phyloP scores from a whole-genome alignment of 192 early-diverging fungal species.

The Gonapodya prolifera region DNA sequence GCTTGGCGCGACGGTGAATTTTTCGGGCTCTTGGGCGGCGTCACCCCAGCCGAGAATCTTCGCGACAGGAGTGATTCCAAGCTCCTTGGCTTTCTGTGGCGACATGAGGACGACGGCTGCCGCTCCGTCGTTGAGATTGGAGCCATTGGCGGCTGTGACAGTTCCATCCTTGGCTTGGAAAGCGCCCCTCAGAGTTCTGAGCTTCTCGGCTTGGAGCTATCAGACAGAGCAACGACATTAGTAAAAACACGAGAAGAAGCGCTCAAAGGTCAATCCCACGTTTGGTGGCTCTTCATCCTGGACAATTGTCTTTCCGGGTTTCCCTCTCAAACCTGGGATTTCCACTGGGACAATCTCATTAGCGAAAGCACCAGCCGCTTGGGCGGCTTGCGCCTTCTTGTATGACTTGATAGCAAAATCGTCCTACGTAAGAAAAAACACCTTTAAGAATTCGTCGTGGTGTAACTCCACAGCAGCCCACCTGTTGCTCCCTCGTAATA shows the following conservation, averaged over 20 bases:
- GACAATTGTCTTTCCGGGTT: conserved; percentile 40
- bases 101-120: conserved; percentile 61
- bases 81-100: conserved; percentile 32
- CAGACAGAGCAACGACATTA: background rate
- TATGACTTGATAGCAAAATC: conserved; percentile 61
- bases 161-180: conserved; percentile 76
- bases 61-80: conserved; percentile 12
- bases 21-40: conserved; percentile 55
- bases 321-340: conserved; percentile 52
- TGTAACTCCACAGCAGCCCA: too few relatives aligned
- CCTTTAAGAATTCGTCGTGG: too few relatives aligned
- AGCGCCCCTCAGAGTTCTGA: conserved; percentile 74
- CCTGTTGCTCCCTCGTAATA: conserved; percentile 59
- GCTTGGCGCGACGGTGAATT: conserved; percentile 64
- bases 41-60: conserved; percentile 57
- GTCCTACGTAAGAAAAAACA: conserved; percentile 30
- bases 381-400: conserved; percentile 60
- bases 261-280: conserved; percentile 21
- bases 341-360: conserved; percentile 61
- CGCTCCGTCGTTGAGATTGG: conserved; percentile 67
- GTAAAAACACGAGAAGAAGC: background rate
- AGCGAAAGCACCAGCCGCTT: conserved; percentile 40
- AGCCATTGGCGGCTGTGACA: conserved; percentile 82
- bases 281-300: conserved; percentile 57
- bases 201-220: conserved; percentile 52